These are phyloP conservation scores for Endogone sp. DNA, from an alignment of 192 early-diverging fungal genomes.

Conservation along the genomic window DNA sequence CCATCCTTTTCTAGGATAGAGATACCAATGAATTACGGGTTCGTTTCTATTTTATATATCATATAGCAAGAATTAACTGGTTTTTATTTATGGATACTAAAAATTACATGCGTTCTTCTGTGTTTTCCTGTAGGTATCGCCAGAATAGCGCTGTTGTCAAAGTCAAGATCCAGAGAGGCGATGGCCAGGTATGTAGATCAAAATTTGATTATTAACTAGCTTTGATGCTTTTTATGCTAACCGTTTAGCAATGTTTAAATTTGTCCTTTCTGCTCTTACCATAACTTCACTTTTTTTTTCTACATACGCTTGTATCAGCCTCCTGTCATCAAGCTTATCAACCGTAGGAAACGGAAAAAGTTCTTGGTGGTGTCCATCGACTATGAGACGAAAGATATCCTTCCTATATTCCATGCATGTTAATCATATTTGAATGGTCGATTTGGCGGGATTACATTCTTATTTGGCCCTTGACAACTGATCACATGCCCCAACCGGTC, in stretches of 20 bases:
- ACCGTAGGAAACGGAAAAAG: slow-evolving; percentile 13
- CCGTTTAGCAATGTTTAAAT: not conserved
- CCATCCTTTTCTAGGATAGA: slow-evolving; percentile 51
- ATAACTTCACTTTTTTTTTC: not conserved
- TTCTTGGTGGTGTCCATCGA: slow-evolving; percentile 12
- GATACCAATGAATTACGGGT: slow-evolving; percentile 53
- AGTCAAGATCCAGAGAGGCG: slow-evolving; percentile 37
- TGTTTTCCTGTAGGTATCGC: slow-evolving; percentile 35
- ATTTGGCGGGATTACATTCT: too few relatives aligned
- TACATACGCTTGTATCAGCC: not conserved
- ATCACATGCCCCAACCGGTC: slow-evolving; percentile 18
- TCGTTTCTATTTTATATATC: slow-evolving; percentile 1
- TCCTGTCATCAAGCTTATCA: slow-evolving; percentile 18
- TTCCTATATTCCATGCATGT: slow-evolving; percentile 2
- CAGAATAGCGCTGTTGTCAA: slow-evolving; percentile 47
- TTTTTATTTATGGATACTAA: not conserved
- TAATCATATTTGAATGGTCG: not conserved
- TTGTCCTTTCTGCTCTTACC: not conserved
- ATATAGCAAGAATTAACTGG: not conserved
- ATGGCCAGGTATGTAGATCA: slow-evolving; percentile 26
- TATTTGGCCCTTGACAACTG: slow-evolving; percentile 2
- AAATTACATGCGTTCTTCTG: not conserved
- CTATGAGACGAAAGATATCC: slow-evolving; percentile 24
- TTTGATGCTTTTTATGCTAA: too few relatives aligned
- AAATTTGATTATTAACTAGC: not conserved